These are phyloP conservation scores for Linnemannia hyalina DNA, from an alignment of 192 early-diverging fungal species.

Conservation along the genomic window DNA sequence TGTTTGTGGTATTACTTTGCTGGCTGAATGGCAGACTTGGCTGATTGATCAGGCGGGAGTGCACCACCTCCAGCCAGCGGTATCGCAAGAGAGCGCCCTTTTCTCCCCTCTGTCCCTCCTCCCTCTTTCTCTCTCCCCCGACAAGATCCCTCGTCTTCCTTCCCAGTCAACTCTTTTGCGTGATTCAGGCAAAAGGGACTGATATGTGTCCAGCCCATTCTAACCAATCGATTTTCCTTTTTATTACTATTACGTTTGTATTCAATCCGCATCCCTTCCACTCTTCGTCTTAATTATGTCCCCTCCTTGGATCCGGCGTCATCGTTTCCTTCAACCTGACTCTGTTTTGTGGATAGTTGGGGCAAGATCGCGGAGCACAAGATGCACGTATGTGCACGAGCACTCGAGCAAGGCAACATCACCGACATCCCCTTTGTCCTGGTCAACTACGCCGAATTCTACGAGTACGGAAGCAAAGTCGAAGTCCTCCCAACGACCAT, in stretches of 20 bases:
- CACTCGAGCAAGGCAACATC: slow-evolving; percentile 49
- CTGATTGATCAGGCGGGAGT: neutral
- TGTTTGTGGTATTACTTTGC: neutral
- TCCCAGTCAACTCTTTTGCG: neutral
- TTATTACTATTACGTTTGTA: neutral
- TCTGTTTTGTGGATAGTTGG: slow-evolving; percentile 23
- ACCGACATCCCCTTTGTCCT: slow-evolving; percentile 46
- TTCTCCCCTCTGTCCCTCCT: neutral
- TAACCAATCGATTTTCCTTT: neutral
- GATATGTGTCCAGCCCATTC: neutral
- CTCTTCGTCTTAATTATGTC: neutral
- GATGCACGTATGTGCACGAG: slow-evolving; percentile 53
- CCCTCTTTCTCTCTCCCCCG: neutral
- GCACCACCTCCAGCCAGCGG: neutral
- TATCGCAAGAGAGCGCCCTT: neutral
- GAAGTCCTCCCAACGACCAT: slow-evolving; percentile 47
- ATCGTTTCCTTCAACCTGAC: neutral
- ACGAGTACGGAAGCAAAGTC: slow-evolving; percentile 37
- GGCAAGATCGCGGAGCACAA: slow-evolving; percentile 58
- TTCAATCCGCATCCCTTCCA: neutral
- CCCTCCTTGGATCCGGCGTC: neutral
- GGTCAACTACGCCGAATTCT: slow-evolving; percentile 56
- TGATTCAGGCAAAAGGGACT: neutral
- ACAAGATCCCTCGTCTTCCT: neutral
- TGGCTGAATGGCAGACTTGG: neutral